Conservation (phyloP, 2,329 filamentous ascomycete genomes). For the Helotiales sp. region DNA sequence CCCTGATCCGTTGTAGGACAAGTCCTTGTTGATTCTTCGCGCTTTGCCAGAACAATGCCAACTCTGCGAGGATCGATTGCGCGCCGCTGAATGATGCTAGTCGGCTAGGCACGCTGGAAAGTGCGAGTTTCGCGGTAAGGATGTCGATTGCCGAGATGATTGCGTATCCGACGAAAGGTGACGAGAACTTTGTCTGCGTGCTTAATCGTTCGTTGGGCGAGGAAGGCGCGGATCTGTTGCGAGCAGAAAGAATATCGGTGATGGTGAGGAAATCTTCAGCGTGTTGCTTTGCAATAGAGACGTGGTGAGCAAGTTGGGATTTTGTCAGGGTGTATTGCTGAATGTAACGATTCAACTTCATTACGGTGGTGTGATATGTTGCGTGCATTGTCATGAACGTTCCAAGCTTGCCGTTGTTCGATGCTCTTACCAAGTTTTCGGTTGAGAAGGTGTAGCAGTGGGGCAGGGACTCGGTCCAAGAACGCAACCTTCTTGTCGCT, state of each 20-base stretch:
- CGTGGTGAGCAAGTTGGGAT: conserved; percentile 45
- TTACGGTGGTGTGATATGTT: conserved; percentile 62
- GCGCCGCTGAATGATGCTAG: conserved; percentile 56
- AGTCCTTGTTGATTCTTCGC: conserved; percentile 46
- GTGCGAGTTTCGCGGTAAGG: conserved; percentile 57
- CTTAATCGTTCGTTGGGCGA: conserved; percentile 1
- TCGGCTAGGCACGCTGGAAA: conserved; percentile 50
- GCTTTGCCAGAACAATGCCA: conserved; percentile 60
- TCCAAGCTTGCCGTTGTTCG: conserved; percentile 53
- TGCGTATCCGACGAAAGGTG: conserved; percentile 63
- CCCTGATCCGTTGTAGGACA: conserved; percentile 26
- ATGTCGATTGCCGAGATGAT: conserved; percentile 67
- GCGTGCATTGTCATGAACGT: conserved; percentile 65
- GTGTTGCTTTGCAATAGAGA: conserved; percentile 50
- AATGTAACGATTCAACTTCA: conserved; percentile 65
- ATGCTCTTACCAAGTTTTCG: conserved; percentile 57
- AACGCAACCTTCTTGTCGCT: conserved; percentile 51
- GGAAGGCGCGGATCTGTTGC: conserved; percentile 16
- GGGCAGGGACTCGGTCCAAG: conserved; percentile 61
- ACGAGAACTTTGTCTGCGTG: conserved; percentile 41
- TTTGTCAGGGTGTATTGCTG: conserved; percentile 43
- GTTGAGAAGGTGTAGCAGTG: conserved; percentile 52
- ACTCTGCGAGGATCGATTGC: conserved; percentile 53
- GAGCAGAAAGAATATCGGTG: conserved; percentile 43
- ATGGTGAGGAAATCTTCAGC: conserved; percentile 53